A percentile compares a stretch with the other conserved stretches of the same genome.
Evolutionary conservation across 208 protist species (phyloP).

Genomic region (Leishmania braziliensis): DNA sequence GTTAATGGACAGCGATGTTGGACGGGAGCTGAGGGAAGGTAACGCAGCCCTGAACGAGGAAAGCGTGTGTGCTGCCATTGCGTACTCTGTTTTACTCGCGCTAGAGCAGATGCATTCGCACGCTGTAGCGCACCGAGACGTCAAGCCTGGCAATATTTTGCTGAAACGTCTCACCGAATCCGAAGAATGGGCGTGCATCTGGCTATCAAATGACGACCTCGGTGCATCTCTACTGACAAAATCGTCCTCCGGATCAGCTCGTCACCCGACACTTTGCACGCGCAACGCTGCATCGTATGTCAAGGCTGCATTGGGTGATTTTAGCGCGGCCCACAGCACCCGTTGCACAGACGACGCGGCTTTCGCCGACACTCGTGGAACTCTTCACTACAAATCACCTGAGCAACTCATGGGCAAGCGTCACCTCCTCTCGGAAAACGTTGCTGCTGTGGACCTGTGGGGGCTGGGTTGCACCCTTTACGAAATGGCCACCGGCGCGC

Average conservation of each 20-base stretch:
- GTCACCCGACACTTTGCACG: background rate
- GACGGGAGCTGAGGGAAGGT: constrained; percentile 51
- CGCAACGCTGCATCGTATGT: constrained; percentile 15
- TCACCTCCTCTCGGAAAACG: constrained; percentile 29
- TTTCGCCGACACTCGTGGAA: constrained; percentile 48
- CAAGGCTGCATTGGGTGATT: constrained; percentile 68
- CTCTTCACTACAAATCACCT: constrained; percentile 80
- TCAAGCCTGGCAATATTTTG: constrained; percentile 87
- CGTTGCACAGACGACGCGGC: constrained; percentile 2
- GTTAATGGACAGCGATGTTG: constrained; percentile 83
- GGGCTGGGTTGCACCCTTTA: constrained; percentile 77
- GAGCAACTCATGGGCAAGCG: constrained; percentile 69
- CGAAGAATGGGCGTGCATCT: constrained; percentile 24
- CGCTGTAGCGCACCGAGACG: constrained; percentile 73
- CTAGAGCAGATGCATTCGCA: constrained; percentile 62
- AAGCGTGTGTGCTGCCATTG: constrained; percentile 37
- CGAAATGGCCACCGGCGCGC: constrained; percentile 61
- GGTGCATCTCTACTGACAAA: background rate
- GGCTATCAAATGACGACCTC: background rate
- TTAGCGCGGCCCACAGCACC: constrained; percentile 68
- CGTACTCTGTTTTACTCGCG: constrained; percentile 54
- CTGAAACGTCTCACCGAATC: constrained; percentile 34
- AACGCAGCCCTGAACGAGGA: constrained; percentile 51
- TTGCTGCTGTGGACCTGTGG: constrained; percentile 75
- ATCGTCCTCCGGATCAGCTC: background rate